These are phyloP conservation scores for Pugionium dolabratum DNA, from an alignment of 345 rosid species.

Conservation along the genomic window DNA sequence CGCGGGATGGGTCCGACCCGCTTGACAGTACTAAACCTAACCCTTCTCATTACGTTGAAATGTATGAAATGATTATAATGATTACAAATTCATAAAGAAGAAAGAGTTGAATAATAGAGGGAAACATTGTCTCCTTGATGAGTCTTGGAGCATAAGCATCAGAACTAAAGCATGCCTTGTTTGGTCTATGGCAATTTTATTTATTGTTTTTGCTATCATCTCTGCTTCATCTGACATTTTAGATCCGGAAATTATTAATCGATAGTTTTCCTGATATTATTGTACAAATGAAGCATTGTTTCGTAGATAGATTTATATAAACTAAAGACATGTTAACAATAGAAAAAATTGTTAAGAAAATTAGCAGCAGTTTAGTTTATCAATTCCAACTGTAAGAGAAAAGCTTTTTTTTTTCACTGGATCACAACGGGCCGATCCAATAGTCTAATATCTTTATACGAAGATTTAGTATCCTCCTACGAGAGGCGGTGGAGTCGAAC, in stretches of 20 bases:
- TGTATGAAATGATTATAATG: conserved; percentile 22
- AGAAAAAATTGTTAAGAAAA: not conserved
- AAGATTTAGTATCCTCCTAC: too few species aligned
- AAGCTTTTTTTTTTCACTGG: too few species aligned
- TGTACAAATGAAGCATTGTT: conserved; percentile 16
- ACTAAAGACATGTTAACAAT: not conserved
- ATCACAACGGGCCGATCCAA: too few species aligned
- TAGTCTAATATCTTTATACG: too few species aligned
- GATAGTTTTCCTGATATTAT: not conserved
- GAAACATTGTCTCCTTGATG: conserved; percentile 9
- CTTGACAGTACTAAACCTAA: not conserved
- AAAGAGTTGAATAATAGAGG: conserved; percentile 10
- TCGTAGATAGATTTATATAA: not conserved
- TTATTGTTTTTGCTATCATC: conserved; percentile 5
- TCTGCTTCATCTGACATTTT: conserved; percentile 12
- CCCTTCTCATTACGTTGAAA: conserved; percentile 13
- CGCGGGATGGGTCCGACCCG: too few species aligned
- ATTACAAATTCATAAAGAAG: conserved; percentile 21
- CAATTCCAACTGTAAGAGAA: too few species aligned
- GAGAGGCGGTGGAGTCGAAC: too few species aligned
- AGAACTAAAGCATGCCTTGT: conserved; percentile 26
- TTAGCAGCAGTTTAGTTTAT: too few species aligned
- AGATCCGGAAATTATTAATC: conserved; percentile 10
- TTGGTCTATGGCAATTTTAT: conserved; percentile 27
- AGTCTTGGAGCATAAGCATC: conserved; percentile 25